Percentiles rank a stretch among this genome's conserved stretches.
phyloP scores from a whole-genome alignment of 495 filamentous ascomycete genomes.

The Trichoderma asperelloides region DNA sequence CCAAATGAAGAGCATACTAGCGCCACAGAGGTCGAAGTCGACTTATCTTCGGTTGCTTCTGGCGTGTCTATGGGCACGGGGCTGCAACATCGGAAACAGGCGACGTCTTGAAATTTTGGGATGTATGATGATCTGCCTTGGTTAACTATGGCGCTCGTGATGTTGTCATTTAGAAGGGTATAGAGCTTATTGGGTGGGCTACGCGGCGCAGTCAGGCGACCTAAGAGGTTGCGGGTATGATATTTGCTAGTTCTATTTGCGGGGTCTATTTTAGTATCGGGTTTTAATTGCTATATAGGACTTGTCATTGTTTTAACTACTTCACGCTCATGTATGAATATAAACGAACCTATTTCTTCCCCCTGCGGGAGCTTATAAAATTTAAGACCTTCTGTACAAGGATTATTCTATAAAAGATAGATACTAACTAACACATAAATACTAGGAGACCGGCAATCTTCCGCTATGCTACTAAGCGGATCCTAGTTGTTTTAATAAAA shows the following conservation, averaged over 20 bases:
- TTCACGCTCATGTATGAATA: no score
- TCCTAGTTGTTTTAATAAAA: no score
- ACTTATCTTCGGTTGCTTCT: constrained; percentile 10
- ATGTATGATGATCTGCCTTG: not conserved
- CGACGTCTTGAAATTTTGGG: not conserved
- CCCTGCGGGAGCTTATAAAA: no score
- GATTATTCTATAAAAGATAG: no score
- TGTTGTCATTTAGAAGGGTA: not conserved
- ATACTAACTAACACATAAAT: no score
- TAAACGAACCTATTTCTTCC: no score
- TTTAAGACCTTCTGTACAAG: no score
- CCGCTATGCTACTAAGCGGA: no score
- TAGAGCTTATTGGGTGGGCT: not conserved
- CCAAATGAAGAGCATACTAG: not conserved
- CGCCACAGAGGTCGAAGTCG: constrained; percentile 11
- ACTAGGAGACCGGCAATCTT: no score
- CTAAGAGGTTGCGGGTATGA: not conserved
- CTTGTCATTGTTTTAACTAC: no score
- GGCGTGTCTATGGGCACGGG: not conserved
- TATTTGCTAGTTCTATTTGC: not conserved
- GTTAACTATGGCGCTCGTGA: not conserved
- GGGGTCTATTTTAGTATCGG: not conserved
- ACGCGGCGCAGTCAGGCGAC: not conserved
- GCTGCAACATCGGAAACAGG: not conserved
- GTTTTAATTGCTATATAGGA: no score